Base-by-base conservation (phyloP, 106 monocot genomes). In the Allium fistulosum region DNA sequence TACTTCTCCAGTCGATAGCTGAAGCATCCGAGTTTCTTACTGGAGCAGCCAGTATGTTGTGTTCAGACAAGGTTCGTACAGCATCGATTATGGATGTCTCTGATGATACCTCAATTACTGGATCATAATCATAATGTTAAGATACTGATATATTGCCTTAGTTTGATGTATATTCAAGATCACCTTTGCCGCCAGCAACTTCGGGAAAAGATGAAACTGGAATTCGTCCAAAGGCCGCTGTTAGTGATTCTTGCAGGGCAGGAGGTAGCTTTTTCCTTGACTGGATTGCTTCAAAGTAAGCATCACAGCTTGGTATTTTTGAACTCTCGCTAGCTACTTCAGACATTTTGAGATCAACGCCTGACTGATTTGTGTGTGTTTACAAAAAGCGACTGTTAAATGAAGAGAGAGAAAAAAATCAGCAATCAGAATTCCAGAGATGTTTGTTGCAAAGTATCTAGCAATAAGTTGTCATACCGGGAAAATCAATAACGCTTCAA, bases 131-230 rank as follows among this genome's bases (percentile, higher is more conserved):
- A 37, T 37, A 37, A 37, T 37, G 1, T 37, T 37, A 37, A 37
- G 37, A 37, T 37, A 37, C 37, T 37, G 37, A 37, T 37, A 37
- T 37, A 37, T 4, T 37, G 37, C 37, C 37, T 37, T 2, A 4
- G 5, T 37, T 37, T 37, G 1, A 37, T 37, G 37, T 37, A 37
- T 37, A 37, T 37, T 37, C 2, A 37, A 17, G 49, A 68, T 49
- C 74, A 88, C 99, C 99, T 90, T 83, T 81, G 48, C 99, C 99
- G 8, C 81, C 70, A 47, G 99, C 90, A 70, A 99, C 99, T 28
- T 87, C 80, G 7, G 93, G 99, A 59, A 93, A 99, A 10, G 92
- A 87, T 63, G 93, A 89, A 18, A 86, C 93, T 22, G 92, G 82
- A 66, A 99, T 92, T 48, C 84, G 74, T 62, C 73, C 67, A 70